Evolutionary conservation across 345 rosid genomes (phyloP), one percentile per base, ranked within the genome.

Genomic region (Heritiera fomes): DNA sequence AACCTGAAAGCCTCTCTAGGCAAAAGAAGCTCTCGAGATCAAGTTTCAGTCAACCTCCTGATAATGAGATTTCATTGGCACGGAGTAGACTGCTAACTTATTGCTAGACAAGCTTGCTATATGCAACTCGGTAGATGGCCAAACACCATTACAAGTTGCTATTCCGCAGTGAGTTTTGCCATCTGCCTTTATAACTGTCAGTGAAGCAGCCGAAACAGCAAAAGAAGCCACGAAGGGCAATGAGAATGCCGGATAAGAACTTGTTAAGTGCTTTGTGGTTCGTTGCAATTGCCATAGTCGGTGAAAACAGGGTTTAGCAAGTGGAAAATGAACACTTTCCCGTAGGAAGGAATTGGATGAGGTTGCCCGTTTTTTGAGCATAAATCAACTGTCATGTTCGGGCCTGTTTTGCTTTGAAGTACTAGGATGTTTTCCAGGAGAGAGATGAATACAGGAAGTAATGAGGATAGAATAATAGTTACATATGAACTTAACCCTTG

Each of bases 11-110:
- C 4, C 64, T 76, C 58, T 67, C 88, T 20, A 78, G 76, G 73
- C 83, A 81, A 41, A 78, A 78, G 46, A 87, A 81, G 80, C 63
- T 75, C 8, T 65, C 86, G 0, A 82, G 82, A 79, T 83, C 91
- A 1, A 91, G 99, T 93, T 49, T 91, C 93, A 1, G 92, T 95
- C 71, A 93, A 95, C 83, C 93, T 93, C 98, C 99, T 4, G 97
- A 95, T 8, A 89, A 95, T 77, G 99, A 95, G 92, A 95, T 93
- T 56, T 93, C 99, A 1, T 83, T 93, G 63, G 90, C 98, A 6
- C 90, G 87, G 17, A 81, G 85, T 18, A 34, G 3, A 34, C 38
- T 34, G 38, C 38, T 34, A 91, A 87, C 89, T 83, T 91, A 65
- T 88, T 90, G 9, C 53, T 81, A 6, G 93, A 87, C 84, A 90